Conservation (phyloP, 2,329 filamentous ascomycete species). For the Raffaelea ambrosiae region DNA sequence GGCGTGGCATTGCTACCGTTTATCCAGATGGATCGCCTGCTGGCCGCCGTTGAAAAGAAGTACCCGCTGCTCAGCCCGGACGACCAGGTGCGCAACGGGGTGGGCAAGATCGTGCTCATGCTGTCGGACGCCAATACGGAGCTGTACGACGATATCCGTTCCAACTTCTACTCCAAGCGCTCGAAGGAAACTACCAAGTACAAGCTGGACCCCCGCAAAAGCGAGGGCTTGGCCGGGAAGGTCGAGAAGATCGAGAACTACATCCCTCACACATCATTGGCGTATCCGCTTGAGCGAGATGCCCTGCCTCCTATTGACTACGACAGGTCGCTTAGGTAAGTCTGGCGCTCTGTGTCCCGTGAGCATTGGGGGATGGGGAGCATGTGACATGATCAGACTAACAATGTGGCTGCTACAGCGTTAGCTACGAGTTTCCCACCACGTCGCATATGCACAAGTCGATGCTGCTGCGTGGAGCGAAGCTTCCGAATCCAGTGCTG, state of each 20-base stretch:
- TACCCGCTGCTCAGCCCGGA: slow-evolving; percentile 72
- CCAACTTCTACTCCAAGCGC: slow-evolving; percentile 88
- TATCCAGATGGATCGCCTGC: slow-evolving; percentile 82
- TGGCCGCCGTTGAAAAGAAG: slow-evolving; percentile 72
- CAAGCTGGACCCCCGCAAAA: slow-evolving; percentile 65
- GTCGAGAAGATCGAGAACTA: slow-evolving; percentile 78
- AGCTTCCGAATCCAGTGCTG: slow-evolving; percentile 62
- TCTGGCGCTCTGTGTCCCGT: too few relatives aligned
- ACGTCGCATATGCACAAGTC: slow-evolving; percentile 75
- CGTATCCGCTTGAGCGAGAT: slow-evolving; percentile 65
- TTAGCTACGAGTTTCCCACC: slow-evolving; percentile 76
- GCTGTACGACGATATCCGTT: slow-evolving; percentile 76
- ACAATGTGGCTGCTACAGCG: slow-evolving; percentile 42
- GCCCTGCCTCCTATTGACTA: slow-evolving; percentile 72
- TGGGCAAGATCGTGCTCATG: slow-evolving; percentile 74
- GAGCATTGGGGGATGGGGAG: too few relatives aligned
- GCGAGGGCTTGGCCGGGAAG: slow-evolving; percentile 69
- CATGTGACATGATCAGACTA: too few relatives aligned
- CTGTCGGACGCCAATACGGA: slow-evolving; percentile 71
- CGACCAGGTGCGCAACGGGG: slow-evolving; percentile 68
- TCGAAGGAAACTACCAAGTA: slow-evolving; percentile 55
- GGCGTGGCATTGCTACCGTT: slow-evolving; percentile 90
- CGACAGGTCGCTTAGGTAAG: slow-evolving; percentile 74
- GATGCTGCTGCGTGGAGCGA: slow-evolving; percentile 81
- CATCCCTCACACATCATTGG: slow-evolving; percentile 73